Percentiles rank a stretch among this genome's conserved stretches.
Evolutionary conservation across 1,284 basidiomycete genomes (phyloP).

Genomic region (Dichomitus squalens): DNA sequence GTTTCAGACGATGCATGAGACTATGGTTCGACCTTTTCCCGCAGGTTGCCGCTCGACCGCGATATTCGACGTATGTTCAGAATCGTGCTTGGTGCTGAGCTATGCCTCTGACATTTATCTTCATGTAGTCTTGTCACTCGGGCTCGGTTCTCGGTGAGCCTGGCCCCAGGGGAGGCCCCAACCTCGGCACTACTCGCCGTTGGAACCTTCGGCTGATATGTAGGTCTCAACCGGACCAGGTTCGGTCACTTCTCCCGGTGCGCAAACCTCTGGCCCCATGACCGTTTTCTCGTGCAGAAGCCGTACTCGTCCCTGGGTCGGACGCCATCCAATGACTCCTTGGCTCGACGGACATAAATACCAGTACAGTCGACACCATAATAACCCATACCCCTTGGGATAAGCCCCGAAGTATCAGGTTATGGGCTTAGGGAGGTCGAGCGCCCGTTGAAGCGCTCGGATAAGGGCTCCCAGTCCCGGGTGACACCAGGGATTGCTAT

Average conservation of each 20-base stretch:
- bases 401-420: too few relatives aligned
- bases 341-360: too few relatives aligned
- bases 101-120: conserved; percentile 28
- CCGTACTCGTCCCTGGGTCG: too few relatives aligned
- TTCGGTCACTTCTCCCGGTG: background rate
- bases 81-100: conserved; percentile 25
- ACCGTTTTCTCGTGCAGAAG: conserved; percentile 5
- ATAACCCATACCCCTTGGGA: too few relatives aligned
- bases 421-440: too few relatives aligned
- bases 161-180: background rate
- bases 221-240: conserved; percentile 3
- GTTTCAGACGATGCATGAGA: conserved; percentile 63
- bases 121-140: conserved; percentile 47
- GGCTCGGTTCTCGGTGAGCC: conserved; percentile 43
- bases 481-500: too few relatives aligned
- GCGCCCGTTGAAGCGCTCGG: too few relatives aligned
- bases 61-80: conserved; percentile 76
- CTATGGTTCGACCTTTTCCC: conserved; percentile 78
- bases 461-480: too few relatives aligned
- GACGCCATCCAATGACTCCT: too few relatives aligned
- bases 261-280: conserved; percentile 7
- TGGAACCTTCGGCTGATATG: background rate
- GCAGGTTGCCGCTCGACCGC: conserved; percentile 86
- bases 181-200: background rate
- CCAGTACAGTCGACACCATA: too few relatives aligned